Percentiles rank a stretch among this genome's conserved stretches.
phyloP scores from a whole-genome alignment of 176 grass and related monocot genomes.

The Paspalum notatum region DNA sequence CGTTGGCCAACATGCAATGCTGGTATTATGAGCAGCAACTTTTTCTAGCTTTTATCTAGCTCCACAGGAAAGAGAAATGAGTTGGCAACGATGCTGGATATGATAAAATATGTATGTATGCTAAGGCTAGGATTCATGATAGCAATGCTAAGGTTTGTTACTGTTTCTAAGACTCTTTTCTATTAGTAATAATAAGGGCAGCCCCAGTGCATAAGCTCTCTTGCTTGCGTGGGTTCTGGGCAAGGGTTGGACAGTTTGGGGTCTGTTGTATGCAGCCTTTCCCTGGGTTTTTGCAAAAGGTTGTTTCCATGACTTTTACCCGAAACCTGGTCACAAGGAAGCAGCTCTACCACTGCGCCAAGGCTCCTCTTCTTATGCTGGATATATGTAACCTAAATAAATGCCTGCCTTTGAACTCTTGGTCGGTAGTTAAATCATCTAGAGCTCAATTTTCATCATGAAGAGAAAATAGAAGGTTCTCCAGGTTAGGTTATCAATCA shows the following conservation, averaged over 20 bases:
- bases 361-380: no score
- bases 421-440: neutral
- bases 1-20: neutral
- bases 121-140: neutral
- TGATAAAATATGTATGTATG: neutral
- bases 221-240: no score
- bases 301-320: no score
- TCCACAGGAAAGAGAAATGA: neutral
- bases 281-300: no score
- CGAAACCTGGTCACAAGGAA: no score
- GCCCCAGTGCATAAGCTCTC: no score
- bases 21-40: neutral
- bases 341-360: no score
- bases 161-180: neutral
- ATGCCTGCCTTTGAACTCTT: neutral
- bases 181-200: no score
- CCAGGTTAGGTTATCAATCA: neutral
- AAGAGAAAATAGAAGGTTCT: constrained; percentile 3
- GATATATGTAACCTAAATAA: neutral
- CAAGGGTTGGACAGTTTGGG: no score
- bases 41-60: neutral
- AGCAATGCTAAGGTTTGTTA: neutral
- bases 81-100: neutral
- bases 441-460: neutral
- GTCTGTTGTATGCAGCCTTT: no score